Evolutionary conservation across 768 basidiomycete genomes (phyloP), one percentile per base, ranked within the genome.

Genomic region (Mycena albidolilacea): DNA sequence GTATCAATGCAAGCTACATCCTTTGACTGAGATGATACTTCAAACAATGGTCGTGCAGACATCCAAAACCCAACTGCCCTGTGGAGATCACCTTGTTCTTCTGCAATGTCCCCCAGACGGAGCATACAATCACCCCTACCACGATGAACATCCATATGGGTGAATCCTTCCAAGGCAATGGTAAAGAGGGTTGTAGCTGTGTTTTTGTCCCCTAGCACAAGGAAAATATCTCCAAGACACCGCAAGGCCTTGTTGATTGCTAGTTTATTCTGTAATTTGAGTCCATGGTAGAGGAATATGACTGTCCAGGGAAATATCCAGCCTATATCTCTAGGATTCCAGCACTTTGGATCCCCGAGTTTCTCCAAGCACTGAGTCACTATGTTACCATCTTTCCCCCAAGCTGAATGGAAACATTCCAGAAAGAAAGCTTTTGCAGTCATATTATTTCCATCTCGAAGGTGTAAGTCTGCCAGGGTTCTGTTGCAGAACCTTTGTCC

Each of bases 81-180:
- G n/a, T n/a, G n/a, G n/a, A n/a, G n/a, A n/a, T n/a, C n/a, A n/a
- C n/a, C n/a, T n/a, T n/a, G n/a, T n/a, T n/a, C n/a, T 21, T 52
- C 11, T 52, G 50, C 19, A 52, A 52, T n/a, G 21, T 52, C 50
- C 21, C 7, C 50, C 5, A 52, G 50, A 7, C 12, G 7, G 7
- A 52, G 50, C 50, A 52, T 52, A n/a, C 50, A 52, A 5, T 52
- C 7, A 2, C n/a, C 50, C 21, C 50, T 52, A n/a, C 50, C 21
- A 6, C 50, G 21, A 52, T 52, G n/a, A n/a, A 52, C 50, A 52
- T 52, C 50, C 50, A 52, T 52, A 21, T 52, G 50, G n/a, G 50
- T 52, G 46, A 46, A 46, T 46, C 46, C 46, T 46, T 46, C 46
- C 46, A 46, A 14, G 8, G 46, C 8, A 7, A 46, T 14, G 15